A percentile compares a stretch with the other conserved stretches of the same genome.
These are phyloP conservation scores for Talaromyces proteolyticus DNA, from an alignment of 495 filamentous ascomycete genomes.

Conservation along the genomic window DNA sequence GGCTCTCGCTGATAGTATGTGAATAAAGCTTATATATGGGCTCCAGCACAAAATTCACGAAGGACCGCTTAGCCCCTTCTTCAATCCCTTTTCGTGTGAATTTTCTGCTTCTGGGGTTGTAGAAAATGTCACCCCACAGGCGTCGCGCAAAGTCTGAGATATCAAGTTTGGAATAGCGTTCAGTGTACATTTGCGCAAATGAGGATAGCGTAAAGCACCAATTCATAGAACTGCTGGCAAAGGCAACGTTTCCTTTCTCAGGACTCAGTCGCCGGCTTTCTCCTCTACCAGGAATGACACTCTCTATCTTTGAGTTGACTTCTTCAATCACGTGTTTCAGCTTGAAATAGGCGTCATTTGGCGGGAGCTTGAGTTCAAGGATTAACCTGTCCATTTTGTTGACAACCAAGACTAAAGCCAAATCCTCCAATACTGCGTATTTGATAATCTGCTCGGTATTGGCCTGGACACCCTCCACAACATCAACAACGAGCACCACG, in stretches of 20 bases:
- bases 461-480: slow-evolving; percentile 95
- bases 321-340: slow-evolving; percentile 96
- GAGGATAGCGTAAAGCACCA: slow-evolving; percentile 95
- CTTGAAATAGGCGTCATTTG: slow-evolving; percentile 97
- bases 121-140: slow-evolving; percentile 97
- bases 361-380: slow-evolving; percentile 89
- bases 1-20: slow-evolving; percentile 88
- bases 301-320: slow-evolving; percentile 93
- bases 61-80: slow-evolving; percentile 73
- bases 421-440: slow-evolving; percentile 83
- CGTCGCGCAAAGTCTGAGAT: slow-evolving; percentile 69
- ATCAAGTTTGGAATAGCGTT: slow-evolving; percentile 77
- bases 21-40: slow-evolving; percentile 98
- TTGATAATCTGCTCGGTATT: slow-evolving; percentile 97
- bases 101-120: slow-evolving; percentile 80
- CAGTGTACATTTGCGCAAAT: slow-evolving; percentile 94
- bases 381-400: slow-evolving; percentile 98
- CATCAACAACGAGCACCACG: slow-evolving; percentile 88
- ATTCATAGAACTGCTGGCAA: slow-evolving; percentile 86
- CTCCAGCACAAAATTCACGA: slow-evolving; percentile 92
- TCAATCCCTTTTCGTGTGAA: slow-evolving; percentile 87
- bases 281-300: slow-evolving; percentile 75
- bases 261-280: slow-evolving; percentile 79
- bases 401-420: slow-evolving; percentile 83
- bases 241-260: slow-evolving; percentile 95